phyloP scores from a whole-genome alignment of 2,329 filamentous ascomycete genomes.

The Botrytis fragariae region DNA sequence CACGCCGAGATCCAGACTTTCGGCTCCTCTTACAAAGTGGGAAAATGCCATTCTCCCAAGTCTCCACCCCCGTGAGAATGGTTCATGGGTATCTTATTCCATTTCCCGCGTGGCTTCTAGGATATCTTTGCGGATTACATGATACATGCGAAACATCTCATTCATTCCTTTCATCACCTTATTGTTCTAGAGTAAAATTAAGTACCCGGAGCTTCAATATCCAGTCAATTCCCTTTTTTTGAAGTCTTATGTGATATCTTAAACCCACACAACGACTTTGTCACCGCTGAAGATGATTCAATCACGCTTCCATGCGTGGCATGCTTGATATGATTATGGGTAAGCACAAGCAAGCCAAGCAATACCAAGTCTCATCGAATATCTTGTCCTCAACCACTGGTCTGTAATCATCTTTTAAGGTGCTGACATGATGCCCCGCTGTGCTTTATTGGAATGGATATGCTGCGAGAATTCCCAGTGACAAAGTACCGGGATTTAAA shows the following conservation, averaged over 20 bases:
- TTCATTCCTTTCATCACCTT: neutral
- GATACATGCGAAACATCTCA: conserved; percentile 19
- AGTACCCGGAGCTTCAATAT: neutral
- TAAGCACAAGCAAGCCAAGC: conserved; percentile 1
- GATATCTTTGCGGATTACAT: conserved; percentile 15
- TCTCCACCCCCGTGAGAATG: conserved; percentile 1
- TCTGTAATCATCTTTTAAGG: conserved; percentile 9
- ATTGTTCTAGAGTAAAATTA: conserved; percentile 1
- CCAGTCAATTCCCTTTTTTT: conserved; percentile 10
- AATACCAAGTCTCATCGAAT: neutral
- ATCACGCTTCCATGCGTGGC: neutral
- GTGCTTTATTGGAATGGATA: neutral
- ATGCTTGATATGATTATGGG: neutral
- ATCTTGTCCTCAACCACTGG: neutral
- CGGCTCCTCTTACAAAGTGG: neutral
- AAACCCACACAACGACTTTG: neutral
- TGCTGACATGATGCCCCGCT: conserved; percentile 14
- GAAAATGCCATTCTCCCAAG: conserved; percentile 5
- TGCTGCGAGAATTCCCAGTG: conserved; percentile 11
- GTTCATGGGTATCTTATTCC: neutral
- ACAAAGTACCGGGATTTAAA: conserved; percentile 19
- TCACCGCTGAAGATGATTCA: conserved; percentile 7
- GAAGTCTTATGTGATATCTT: conserved; percentile 19
- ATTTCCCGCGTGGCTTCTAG: conserved; percentile 18
- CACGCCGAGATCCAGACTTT: neutral